Evolutionary conservation across 129 eudicot species (phyloP).

Genomic region (carrot (Daucus carota)): DNA sequence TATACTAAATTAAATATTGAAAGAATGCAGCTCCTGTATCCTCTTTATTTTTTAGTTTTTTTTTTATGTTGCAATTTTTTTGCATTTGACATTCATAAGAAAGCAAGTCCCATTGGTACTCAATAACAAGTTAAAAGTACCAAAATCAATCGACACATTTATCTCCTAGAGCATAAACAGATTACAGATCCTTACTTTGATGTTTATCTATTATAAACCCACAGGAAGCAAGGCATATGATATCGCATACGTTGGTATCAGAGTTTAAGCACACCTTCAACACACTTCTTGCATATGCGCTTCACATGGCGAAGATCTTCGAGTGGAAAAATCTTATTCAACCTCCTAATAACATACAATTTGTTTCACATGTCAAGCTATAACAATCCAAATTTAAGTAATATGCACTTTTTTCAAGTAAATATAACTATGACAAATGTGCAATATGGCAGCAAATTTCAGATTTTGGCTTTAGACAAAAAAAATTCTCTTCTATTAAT

Average conservation of each 20-base stretch:
- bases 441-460: neutral
- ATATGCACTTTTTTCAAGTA: neutral
- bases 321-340: conserved; percentile 65
- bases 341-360: conserved; percentile 37
- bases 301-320: conserved; percentile 82
- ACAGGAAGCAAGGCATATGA: no score
- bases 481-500: no score
- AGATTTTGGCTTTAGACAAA: no score
- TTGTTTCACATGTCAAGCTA: neutral
- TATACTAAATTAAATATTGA: neutral
- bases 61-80: neutral
- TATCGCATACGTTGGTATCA: neutral
- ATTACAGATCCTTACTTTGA: no score
- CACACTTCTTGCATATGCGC: conserved; percentile 52
- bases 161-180: neutral
- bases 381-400: neutral
- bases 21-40: neutral
- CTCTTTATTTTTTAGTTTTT: neutral
- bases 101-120: neutral
- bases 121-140: neutral
- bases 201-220: no score
- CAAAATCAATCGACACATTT: neutral
- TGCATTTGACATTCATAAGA: neutral
- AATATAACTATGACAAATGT: neutral
- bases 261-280: conserved; percentile 34